Base-by-base conservation (phyloP, 768 basidiomycete genomes). In the Lanmaoa pseudosensibilis region DNA sequence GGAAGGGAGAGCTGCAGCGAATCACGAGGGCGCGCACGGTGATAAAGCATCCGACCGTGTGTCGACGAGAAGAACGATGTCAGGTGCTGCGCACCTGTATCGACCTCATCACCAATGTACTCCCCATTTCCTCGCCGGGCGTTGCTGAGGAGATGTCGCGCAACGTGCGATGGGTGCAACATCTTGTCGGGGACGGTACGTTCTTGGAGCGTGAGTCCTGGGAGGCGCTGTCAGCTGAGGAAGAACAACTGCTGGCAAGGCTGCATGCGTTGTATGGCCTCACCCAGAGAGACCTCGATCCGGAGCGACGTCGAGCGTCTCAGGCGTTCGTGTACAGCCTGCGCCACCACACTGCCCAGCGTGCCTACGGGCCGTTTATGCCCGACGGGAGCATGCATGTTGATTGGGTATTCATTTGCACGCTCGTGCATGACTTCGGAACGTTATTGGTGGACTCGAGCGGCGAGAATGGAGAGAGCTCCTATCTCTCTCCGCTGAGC, bases 251-350 rank as follows among this genome's bases (percentile, higher is more conserved):
- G n/a, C 69, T 76, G 37, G 77, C 80, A 1, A 75, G 74, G 43
- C 59, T 90, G 55, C 86, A 87, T 61, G 77, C 80, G 5, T 75
- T 79, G 62, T 83, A 77, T 61, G 87, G 87, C 5, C 60, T 86
- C 23, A 85, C 85, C 1, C 63, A 62, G 7, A 54, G 50, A 9
- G 86, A 88, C 56, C 50, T 69, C n/a, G 65, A 54, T 39, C 60
- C 46, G 5, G 55, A 55, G 39, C 65, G 62, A 18, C 74, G 77
- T 9, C 74, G 75, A 8, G 66, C 69, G 7, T 79, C 82, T 10
- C 78, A 83, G 39, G 80, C 79, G 2, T 83, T 69, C 56, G 83
- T 89, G 18, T 91, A 91, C 60, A 78, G 81, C 56, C 76, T 87
- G 65, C 77, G 80, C 4, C 77, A 86, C 36, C 87, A 88, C 69